phyloP scores from a whole-genome alignment of 2,329 filamentous ascomycete genomes.

The Pestalotiopsis sp. region DNA sequence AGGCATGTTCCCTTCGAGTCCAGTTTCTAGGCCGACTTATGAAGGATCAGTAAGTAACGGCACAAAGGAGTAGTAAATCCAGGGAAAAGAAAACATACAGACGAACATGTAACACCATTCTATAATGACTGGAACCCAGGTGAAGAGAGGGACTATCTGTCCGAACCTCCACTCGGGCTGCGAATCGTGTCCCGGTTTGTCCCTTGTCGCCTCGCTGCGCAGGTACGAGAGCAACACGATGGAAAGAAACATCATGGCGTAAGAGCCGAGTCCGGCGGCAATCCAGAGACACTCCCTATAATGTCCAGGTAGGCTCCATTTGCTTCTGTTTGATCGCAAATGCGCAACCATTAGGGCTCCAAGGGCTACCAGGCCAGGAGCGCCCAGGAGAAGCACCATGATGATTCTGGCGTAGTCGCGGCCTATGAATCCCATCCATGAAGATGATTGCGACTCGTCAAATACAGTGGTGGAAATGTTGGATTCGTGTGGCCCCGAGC shows the following conservation, averaged over 20 bases:
- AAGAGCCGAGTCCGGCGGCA: background rate
- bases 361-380: background rate
- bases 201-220: background rate
- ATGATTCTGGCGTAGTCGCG: background rate
- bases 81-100: background rate
- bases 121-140: background rate
- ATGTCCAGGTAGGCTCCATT: background rate
- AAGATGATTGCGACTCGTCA: background rate
- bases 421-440: background rate
- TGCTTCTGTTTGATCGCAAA: background rate
- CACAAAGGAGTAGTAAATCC: background rate
- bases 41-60: background rate
- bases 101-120: background rate
- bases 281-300: background rate
- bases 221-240: background rate
- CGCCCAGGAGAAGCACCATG: background rate
- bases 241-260: background rate
- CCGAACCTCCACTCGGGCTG: background rate
- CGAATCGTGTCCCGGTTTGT: background rate
- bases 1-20: background rate
- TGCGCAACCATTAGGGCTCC: background rate
- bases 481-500: background rate
- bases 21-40: background rate
- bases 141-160: background rate
- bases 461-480: background rate